These are phyloP conservation scores for Monosporascus sp. DNA, from an alignment of 2,329 filamentous ascomycete genomes.

Conservation along the genomic window DNA sequence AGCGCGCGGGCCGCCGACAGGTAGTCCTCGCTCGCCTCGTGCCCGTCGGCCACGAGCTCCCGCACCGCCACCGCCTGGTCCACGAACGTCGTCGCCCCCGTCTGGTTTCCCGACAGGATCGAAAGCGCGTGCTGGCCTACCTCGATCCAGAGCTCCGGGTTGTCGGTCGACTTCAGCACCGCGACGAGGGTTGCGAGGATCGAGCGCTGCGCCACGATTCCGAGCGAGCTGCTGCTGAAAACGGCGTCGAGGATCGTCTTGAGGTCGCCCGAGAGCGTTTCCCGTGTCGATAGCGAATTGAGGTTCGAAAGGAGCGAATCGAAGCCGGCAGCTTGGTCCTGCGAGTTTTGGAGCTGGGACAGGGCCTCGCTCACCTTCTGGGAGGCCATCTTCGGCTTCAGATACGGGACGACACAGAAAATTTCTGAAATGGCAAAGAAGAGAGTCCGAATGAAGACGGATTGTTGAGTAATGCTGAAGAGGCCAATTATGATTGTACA, in stretches of 20 bases:
- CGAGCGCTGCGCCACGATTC: constrained; percentile 69
- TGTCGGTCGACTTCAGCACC: constrained; percentile 55
- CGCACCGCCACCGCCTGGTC: constrained; percentile 79
- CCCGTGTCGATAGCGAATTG: constrained; percentile 34
- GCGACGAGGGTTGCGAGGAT: constrained; percentile 63
- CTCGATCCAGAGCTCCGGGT: constrained; percentile 64
- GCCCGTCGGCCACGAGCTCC: constrained; percentile 74
- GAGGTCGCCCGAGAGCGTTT: constrained; percentile 48
- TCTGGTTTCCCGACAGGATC: constrained; percentile 57
- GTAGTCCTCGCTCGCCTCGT: constrained; percentile 80
- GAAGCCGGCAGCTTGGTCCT: constrained; percentile 42
- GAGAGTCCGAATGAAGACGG: neutral
- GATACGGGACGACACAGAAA: too few species aligned
- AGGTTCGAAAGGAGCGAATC: constrained; percentile 41
- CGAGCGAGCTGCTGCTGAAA: constrained; percentile 58
- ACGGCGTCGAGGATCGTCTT: constrained; percentile 63
- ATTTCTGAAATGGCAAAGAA: too few species aligned
- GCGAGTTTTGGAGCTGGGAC: constrained; percentile 31
- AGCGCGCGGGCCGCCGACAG: constrained; percentile 70
- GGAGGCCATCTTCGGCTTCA: constrained; percentile 17
- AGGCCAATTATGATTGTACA: too few species aligned
- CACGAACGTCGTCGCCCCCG: constrained; percentile 61
- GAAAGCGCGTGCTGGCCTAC: constrained; percentile 70
- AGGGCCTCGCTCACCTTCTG: constrained; percentile 39
- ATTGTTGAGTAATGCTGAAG: neutral